Evolutionary conservation across 768 basidiomycete species (phyloP), one percentile per base, ranked within the genome.

Genomic region (Lactarius psammicola): DNA sequence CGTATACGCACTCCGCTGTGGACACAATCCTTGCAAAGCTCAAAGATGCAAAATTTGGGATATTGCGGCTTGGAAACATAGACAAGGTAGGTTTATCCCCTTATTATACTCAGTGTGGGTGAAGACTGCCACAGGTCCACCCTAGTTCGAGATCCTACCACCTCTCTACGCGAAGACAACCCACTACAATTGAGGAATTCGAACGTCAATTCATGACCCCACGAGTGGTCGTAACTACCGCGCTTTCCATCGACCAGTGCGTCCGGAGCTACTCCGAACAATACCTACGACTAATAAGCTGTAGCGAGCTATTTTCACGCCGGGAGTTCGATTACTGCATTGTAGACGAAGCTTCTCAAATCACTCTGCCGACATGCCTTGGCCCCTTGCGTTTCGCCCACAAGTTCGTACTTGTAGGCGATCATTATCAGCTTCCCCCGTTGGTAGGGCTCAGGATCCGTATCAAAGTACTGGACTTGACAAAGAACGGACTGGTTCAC

Each of bases 1-100:
- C 92, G 54, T 97, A 98, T 75, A 99, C 97, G 2, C 97, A 99
- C 79, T 97, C 95, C 17, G 96, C 97, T 0, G 97, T 99, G 55
- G 97, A 99, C 71, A 98, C 89, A n/a, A 96, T 98, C 72, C 72
- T 99, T 72, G 78, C 89, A 72, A 98, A 97, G 76, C 75, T 98
- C 64, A 79, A 82, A 67, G 78, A 81, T 30, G 77, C 72, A 11
- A 87, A 87, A 40, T 89, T 93, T 73, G 78, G 82, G 23, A 89
- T 98, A 54, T 75, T 99, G 70, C 80, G 97, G 38, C 74, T 99
- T 59, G 97, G 97, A 0, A 97, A 96, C 73, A 75, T 85, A 17
- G 96, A 98, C 74, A 99, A 96, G 85, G 95, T 92, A 60, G 6
- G 78, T 31, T 36, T 7, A 0, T 6, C 62, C 17, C 28, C 5